phyloP scores from a whole-genome alignment of 805 yeast genomes.

The Pichia gijzeniarum region DNA sequence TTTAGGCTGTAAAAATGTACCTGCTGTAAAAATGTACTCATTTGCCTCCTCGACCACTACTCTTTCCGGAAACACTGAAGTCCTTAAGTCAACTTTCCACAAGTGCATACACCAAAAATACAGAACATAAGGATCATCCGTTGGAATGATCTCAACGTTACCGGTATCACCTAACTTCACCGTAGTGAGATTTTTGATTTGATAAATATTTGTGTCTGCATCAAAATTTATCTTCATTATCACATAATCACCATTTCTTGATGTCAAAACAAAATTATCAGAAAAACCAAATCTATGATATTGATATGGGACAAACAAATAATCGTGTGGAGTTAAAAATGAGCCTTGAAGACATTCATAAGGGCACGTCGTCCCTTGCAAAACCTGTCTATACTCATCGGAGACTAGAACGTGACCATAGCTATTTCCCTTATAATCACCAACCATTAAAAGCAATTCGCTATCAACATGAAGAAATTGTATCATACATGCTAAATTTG shows the following conservation, averaged over 20 bases:
- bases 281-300: neutral
- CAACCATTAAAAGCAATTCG: too few species aligned
- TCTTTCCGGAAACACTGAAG: slow-evolving; percentile 23
- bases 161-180: slow-evolving; percentile 17
- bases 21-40: neutral
- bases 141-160: slow-evolving; percentile 16
- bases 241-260: slow-evolving; percentile 21
- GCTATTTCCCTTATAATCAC: too few species aligned
- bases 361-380: too few species aligned
- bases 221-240: slow-evolving; percentile 2
- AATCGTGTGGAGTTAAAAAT: neutral
- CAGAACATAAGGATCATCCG: neutral
- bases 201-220: neutral
- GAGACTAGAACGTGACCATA: too few species aligned
- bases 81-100: slow-evolving; percentile 24
- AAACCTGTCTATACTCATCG: too few species aligned
- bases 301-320: slow-evolving; percentile 2
- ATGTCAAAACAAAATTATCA: slow-evolving; percentile 15
- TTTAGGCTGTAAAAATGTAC: neutral
- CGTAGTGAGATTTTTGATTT: neutral
- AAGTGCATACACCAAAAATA: slow-evolving; percentile 21
- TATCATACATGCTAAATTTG: too few species aligned
- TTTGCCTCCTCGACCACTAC: slow-evolving; percentile 21
- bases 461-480: too few species aligned
- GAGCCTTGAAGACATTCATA: too few species aligned